Evolutionary conservation across 805 yeast genomes (phyloP).

Genomic region (Suhomyces kilbournensis): DNA sequence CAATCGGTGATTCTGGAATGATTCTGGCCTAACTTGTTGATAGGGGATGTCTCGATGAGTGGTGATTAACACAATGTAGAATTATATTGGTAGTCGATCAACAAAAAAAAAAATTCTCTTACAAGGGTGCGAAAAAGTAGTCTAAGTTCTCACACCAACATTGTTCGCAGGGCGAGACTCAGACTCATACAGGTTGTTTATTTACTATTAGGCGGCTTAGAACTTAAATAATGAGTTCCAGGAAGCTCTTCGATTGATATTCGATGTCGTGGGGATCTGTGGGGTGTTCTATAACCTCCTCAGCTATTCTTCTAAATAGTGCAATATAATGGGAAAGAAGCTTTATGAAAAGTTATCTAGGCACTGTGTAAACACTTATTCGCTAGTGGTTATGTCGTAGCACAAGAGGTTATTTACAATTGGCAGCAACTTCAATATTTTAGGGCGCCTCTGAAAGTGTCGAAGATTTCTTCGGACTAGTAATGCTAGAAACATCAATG

Average conservation of each 20-base stretch:
- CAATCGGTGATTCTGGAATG: not conserved
- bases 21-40: not conserved
- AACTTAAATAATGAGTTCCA: not conserved
- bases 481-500: not conserved
- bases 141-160: not conserved
- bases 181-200: not conserved
- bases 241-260: not conserved
- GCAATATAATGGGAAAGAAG: not conserved
- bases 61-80: not conserved
- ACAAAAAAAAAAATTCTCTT: not conserved
- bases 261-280: not conserved
- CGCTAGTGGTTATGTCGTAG: not conserved
- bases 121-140: not conserved
- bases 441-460: not conserved
- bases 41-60: not conserved
- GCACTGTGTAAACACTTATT: not conserved
- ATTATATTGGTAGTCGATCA: not conserved
- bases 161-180: not conserved
- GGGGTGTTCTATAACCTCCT: not conserved
- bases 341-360: not conserved
- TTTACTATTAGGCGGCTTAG: not conserved
- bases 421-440: not conserved
- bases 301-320: not conserved
- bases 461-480: not conserved
- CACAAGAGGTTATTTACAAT: not conserved